Conservation (phyloP, 495 filamentous ascomycete species). For the Aspergillus bridgeri region DNA sequence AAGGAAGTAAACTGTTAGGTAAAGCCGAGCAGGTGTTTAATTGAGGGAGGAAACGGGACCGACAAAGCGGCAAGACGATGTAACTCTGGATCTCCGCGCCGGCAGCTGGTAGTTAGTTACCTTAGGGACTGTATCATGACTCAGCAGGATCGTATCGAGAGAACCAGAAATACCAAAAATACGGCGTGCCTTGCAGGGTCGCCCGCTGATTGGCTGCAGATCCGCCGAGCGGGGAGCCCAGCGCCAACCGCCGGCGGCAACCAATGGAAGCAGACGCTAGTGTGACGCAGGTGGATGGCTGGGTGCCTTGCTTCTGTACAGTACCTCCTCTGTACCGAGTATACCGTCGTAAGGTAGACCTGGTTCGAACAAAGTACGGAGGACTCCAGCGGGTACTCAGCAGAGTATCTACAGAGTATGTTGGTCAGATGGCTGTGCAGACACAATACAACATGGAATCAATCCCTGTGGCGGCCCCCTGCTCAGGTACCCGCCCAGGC, state of each 20-base stretch:
- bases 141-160: too few species aligned
- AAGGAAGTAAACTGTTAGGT: not conserved
- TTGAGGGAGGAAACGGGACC: not conserved
- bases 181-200: not conserved
- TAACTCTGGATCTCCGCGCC: too few species aligned
- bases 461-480: not conserved
- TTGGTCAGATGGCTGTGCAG: not conserved
- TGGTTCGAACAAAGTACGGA: not conserved
- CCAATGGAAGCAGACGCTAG: not conserved
- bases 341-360: too few species aligned
- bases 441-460: not conserved
- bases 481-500: not conserved
- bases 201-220: conserved; percentile 16
- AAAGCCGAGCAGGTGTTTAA: not conserved
- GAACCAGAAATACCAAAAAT: not conserved
- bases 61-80: not conserved
- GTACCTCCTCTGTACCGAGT: not conserved
- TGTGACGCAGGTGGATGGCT: not conserved
- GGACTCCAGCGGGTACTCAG: not conserved
- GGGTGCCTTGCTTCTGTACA: not conserved
- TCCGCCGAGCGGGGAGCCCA: conserved; percentile 1
- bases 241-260: not conserved
- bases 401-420: too few species aligned
- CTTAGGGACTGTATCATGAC: too few species aligned
- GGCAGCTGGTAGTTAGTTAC: too few species aligned